Evolutionary conservation across 2,329 filamentous ascomycete genomes (phyloP), one percentile per base, ranked within the genome.

Genomic region (Metarhizium rileyi): DNA sequence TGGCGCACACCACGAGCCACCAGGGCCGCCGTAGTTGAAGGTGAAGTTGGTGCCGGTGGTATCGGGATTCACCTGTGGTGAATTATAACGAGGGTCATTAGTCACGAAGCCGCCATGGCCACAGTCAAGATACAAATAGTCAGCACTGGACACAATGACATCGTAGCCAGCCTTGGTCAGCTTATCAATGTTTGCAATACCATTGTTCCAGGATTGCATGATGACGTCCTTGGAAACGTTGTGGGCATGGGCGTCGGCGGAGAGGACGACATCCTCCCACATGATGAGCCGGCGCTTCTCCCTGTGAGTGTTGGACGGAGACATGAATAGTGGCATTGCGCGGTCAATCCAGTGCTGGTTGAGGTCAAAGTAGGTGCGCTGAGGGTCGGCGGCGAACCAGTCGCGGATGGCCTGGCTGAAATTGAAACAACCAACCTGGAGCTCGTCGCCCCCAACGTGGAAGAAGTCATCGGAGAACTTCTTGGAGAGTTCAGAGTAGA

Each of bases 71-170:
- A 59, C 58, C 65, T 72, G 68, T 28, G 74, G 71, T 9, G 42
- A 9, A 56, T 80, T 70, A 67, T 81, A 81, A 16, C 76, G 71
- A 3, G 69, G 68, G 52, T 81, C 77, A 52, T 80, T 81, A 59
- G 69, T 66, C 20, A 78, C 67, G 58, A 69, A 76, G 51, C 76
- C 76, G 23, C 76, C 76, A 53, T 64, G 69, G 47, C 76, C 76
- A 56, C 76, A 80, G 63, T 79, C 76, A 18, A 79, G 71, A 57
- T 80, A 80, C 50, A 79, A 56, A 57, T 77, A 79, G 59, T 78
- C 75, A 2, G 73, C 63, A 2, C 72, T 74, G 3, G 75, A 78
- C n/a, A 80, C 75, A 27, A 80, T 72, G 38, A 78, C 71, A 51
- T 76, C 72, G 63, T 75, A 77, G 47, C 76, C 76, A 16, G 63